These are phyloP conservation scores for Dissophora ornata DNA, from an alignment of 192 early-diverging fungal genomes.

Conservation along the genomic window DNA sequence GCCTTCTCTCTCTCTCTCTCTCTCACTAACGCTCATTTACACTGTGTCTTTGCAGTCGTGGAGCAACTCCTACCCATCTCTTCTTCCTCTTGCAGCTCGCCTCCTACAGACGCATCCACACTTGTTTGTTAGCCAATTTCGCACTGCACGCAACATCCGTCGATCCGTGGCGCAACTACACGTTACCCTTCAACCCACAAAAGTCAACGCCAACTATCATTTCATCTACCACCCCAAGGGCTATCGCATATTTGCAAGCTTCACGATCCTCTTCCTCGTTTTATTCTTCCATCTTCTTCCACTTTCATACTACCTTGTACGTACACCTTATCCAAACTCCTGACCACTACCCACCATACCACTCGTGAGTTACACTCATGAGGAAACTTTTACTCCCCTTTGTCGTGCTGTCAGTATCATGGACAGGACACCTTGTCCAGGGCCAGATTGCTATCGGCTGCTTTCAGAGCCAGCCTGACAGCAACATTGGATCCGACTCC, in stretches of 20 bases:
- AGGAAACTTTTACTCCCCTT: constrained; percentile 4
- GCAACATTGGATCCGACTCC: background rate
- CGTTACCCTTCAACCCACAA: too few species aligned
- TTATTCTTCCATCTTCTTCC: background rate
- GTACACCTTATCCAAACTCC: background rate
- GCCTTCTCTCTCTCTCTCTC: background rate
- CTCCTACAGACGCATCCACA: too few species aligned
- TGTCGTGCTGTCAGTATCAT: background rate
- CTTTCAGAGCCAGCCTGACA: constrained; percentile 30
- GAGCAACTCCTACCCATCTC: too few species aligned
- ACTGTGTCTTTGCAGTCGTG: too few species aligned
- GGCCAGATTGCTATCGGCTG: constrained; percentile 40
- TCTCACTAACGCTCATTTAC: background rate
- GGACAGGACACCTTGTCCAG: constrained; percentile 11
- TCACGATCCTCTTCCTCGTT: background rate
- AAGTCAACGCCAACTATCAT: too few species aligned
- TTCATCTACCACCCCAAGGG: background rate
- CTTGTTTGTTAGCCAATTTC: too few species aligned
- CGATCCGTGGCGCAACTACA: too few species aligned
- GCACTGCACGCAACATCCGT: too few species aligned
- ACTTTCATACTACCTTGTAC: background rate
- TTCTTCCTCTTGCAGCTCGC: too few species aligned
- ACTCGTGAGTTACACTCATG: constrained; percentile 32
- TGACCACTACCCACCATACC: background rate
- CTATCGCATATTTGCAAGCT: too few species aligned